Evolutionary conservation across 1,139 yeast genomes (phyloP), one percentile per base, ranked within the genome.

Genomic region (Pichia sp.): DNA sequence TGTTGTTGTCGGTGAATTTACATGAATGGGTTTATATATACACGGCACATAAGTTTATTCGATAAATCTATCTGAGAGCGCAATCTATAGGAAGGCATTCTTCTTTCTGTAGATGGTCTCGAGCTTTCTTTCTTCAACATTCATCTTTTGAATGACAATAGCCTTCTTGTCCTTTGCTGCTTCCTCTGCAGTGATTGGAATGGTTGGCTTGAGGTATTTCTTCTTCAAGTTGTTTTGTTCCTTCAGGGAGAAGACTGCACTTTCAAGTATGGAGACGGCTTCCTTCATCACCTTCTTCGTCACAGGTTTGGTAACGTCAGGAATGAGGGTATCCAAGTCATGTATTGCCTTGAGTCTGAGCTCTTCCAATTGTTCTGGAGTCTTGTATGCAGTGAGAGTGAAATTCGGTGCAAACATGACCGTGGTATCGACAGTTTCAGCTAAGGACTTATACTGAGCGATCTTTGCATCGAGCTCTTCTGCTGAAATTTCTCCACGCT

Each of bases 131-230:
- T 57, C 60, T 23, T 59, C 65, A 44, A 72, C 63, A 50, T 74
- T 71, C 69, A 74, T 75, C 41, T 72, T 67, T 47, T 62, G 66
- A 38, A 66, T 57, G 24, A 58, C 55, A 38, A 57, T 57, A 26
- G 58, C 60, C 37, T 47, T 55, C 50, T 60, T 56, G 33, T 55
- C 56, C 39, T 55, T 49, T 34, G 55, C 54, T n/a, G 42, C 37
- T 18, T 49, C 48, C 19, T 47, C 56, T 8, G 45, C 45, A 19
- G 51, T 40, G 43, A 62, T 65, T 2, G 67, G 61, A 30, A 56
- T 42, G 8, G 67, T 60, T 7, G 69, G 63, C 45, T 63, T 66
- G 41, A 69, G 49, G 50, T 51, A 74, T 39, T 48, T 55, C 45
- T 70, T 63, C 37, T 60, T 59, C 34, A 70, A 49, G 17, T 45